Conservation (phyloP, 2,329 filamentous ascomycete species). For the Byssoonygena ceratinophila region DNA sequence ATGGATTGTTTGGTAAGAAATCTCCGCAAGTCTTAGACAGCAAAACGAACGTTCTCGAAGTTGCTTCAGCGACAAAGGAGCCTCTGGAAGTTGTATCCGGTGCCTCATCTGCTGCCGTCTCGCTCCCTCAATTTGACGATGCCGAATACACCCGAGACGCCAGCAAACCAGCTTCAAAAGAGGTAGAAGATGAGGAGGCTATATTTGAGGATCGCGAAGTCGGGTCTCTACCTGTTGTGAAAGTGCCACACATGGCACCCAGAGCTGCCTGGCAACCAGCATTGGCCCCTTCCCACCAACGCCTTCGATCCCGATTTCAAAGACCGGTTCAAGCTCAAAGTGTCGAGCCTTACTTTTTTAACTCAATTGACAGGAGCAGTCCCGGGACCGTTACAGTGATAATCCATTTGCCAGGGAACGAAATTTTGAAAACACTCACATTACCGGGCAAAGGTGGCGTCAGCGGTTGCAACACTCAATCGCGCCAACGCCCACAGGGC, state of each 20-base stretch:
- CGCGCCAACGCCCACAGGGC: conserved; percentile 22
- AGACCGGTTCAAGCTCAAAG: conserved; percentile 47
- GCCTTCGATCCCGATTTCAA: conserved; percentile 37
- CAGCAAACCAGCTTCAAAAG: conserved; percentile 48
- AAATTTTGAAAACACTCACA: conserved; percentile 33
- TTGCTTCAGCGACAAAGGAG: conserved; percentile 58
- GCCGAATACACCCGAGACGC: conserved; percentile 30
- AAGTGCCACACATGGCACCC: conserved; percentile 53
- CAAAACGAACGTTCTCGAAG: conserved; percentile 47
- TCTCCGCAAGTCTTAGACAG: conserved; percentile 33
- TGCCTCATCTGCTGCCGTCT: conserved; percentile 55
- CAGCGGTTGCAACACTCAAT: conserved; percentile 14
- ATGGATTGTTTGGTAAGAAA: conserved; percentile 62
- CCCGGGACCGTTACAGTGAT: conserved; percentile 29
- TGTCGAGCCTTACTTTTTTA: conserved; percentile 37
- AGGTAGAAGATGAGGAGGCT: conserved; percentile 66
- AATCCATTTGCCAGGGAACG: conserved; percentile 41
- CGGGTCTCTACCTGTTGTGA: conserved; percentile 62
- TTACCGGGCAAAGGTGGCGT: conserved; percentile 27
- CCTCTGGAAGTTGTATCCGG: conserved; percentile 49
- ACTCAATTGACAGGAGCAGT: conserved; percentile 30
- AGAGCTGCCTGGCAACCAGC: conserved; percentile 54
- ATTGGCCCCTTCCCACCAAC: conserved; percentile 26
- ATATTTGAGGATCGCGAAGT: conserved; percentile 75
- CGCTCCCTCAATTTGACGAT: conserved; percentile 46